Percentiles rank a stretch among this genome's conserved stretches.
phyloP scores from a whole-genome alignment of 106 monocot genomes.

The Acorus calamus region DNA sequence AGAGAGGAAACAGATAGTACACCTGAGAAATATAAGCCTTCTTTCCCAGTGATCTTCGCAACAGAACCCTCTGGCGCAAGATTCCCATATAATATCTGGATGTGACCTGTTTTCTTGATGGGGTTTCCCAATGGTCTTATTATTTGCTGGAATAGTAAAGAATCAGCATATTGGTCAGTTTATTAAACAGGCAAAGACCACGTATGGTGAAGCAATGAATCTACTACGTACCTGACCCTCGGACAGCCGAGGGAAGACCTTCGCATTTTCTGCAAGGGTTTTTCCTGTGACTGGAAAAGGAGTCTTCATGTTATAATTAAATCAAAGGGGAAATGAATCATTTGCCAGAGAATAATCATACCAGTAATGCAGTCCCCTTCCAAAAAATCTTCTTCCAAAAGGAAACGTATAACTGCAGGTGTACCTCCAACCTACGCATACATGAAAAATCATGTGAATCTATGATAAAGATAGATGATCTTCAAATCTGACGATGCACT shows the following conservation, averaged over 20 bases:
- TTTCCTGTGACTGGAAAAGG: conserved; percentile 78
- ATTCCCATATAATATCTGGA: conserved; percentile 94
- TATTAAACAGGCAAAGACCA: background rate
- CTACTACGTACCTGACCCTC: conserved; percentile 66
- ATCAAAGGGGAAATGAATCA: background rate
- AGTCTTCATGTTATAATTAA: background rate
- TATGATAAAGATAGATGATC: background rate
- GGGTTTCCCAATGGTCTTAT: conserved; percentile 72
- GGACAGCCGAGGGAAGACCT: conserved; percentile 57
- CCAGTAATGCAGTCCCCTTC: conserved; percentile 97
- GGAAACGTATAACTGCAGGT: conserved; percentile 80
- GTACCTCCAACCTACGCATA: conserved; percentile 75
- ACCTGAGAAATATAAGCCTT: conserved; percentile 90
- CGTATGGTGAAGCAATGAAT: background rate
- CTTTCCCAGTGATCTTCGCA: conserved; percentile 99
- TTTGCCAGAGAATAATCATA: conserved; percentile 14
- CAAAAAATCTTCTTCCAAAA: conserved; percentile 70
- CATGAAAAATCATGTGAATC: background rate
- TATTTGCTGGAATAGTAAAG: conserved; percentile 54
- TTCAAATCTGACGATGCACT: background rate
- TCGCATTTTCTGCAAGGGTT: conserved; percentile 88
- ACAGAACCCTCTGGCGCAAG: conserved; percentile 97
- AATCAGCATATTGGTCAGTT: background rate
- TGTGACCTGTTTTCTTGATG: conserved; percentile 87
- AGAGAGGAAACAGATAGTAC: conserved; percentile 4